phyloP scores from a whole-genome alignment of 805 yeast genomes.

The Candida mattraensis region DNA sequence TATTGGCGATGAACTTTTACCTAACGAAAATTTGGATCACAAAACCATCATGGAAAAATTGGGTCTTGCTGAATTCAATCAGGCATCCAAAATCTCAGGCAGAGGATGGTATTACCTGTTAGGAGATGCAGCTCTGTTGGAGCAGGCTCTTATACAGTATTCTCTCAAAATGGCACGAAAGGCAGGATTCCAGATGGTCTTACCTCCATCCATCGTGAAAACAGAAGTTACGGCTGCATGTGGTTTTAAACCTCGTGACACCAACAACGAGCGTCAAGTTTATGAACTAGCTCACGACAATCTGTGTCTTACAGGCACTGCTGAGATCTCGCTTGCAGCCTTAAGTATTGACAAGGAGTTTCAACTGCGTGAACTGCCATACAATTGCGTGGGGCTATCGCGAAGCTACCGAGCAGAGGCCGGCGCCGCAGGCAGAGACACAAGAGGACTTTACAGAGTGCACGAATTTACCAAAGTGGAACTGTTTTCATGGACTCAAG shows the following conservation, averaged over 20 bases:
- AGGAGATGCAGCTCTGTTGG: slow-evolving; percentile 84
- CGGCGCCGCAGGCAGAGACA: slow-evolving; percentile 92
- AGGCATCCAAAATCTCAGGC: slow-evolving; percentile 77
- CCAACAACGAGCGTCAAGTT: slow-evolving; percentile 80
- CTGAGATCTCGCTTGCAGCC: slow-evolving; percentile 93
- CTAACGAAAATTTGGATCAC: slow-evolving; percentile 49
- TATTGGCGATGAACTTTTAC: slow-evolving; percentile 3
- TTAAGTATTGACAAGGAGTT: slow-evolving; percentile 51
- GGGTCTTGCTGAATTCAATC: slow-evolving; percentile 64
- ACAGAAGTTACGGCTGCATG: slow-evolving; percentile 80
- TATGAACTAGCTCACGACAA: slow-evolving; percentile 53
- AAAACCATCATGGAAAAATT: slow-evolving; percentile 66
- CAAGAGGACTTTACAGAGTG: slow-evolving; percentile 88
- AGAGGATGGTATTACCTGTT: slow-evolving; percentile 84
- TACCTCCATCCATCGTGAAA: slow-evolving; percentile 86
- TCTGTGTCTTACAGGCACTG: slow-evolving; percentile 84
- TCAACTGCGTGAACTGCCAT: slow-evolving; percentile 42
- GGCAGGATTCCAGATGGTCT: slow-evolving; percentile 65
- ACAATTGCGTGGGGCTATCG: slow-evolving; percentile 73
- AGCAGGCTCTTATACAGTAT: slow-evolving; percentile 85
- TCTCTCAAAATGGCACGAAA: slow-evolving; percentile 65
- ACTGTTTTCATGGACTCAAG: slow-evolving; percentile 71
- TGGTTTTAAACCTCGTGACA: slow-evolving; percentile 93
- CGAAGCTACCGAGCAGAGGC: slow-evolving; percentile 95
- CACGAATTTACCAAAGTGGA: slow-evolving; percentile 97